A percentile compares a stretch with the other conserved stretches of the same genome.
Evolutionary conservation across 495 filamentous ascomycete species (phyloP).

Genomic region (Jackrogersella multiformis): DNA sequence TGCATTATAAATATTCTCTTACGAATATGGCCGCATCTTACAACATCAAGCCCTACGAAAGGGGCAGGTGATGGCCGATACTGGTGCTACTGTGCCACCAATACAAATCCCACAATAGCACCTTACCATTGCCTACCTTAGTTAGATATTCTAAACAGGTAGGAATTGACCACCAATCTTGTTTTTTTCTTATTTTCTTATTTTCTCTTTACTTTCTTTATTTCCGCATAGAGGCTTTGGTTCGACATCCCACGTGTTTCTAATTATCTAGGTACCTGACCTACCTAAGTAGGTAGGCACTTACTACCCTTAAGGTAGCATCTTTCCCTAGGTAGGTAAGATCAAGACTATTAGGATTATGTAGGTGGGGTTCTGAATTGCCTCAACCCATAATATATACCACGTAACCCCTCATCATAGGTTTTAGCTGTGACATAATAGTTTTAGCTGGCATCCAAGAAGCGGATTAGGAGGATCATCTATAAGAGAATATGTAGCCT

Average conservation of each 20-base stretch:
- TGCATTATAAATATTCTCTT: slow-evolving; percentile 11
- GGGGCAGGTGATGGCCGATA: slow-evolving; percentile 9
- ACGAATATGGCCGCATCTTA: slow-evolving; percentile 8
- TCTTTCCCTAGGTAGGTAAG: not conserved
- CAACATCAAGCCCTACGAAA: not conserved
- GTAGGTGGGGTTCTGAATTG: not conserved
- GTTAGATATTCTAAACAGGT: not conserved
- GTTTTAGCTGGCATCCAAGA: not conserved
- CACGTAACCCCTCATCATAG: slow-evolving; percentile 7
- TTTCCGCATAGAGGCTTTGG: not conserved
- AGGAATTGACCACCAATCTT: not conserved
- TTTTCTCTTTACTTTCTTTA: not conserved
- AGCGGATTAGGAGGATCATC: not conserved
- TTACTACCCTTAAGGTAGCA: no score
- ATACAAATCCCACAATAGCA: slow-evolving; percentile 12
- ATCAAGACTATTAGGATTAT: not conserved
- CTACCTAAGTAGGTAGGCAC: no score
- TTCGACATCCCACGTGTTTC: no score
- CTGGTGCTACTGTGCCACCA: not conserved
- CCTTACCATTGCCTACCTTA: not conserved
- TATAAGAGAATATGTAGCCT: not conserved
- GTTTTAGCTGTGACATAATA: not conserved
- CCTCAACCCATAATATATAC: not conserved
- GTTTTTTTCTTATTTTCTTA: not conserved
- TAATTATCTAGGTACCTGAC: no score